phyloP scores from a whole-genome alignment of 163 green algal species.

The Scenedesmus sp. region DNA sequence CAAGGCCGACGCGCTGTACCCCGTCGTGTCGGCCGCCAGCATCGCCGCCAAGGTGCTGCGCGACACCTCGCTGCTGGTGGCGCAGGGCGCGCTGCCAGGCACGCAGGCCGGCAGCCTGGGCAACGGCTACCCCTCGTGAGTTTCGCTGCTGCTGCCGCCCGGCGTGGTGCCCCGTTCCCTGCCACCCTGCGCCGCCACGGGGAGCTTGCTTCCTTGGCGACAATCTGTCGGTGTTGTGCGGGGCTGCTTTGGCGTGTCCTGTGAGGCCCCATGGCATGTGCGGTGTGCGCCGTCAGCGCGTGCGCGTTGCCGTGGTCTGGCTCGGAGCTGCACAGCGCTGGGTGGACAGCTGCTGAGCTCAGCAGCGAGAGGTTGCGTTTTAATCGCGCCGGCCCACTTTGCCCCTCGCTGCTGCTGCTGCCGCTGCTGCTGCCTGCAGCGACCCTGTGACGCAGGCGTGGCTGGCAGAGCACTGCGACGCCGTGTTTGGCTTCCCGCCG shows the following conservation, averaged over 20 bases:
- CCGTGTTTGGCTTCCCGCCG: conserved; percentile 88
- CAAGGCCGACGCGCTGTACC: conserved; percentile 95
- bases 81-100: neutral
- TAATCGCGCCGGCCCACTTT: too few relatives aligned
- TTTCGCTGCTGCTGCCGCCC: neutral
- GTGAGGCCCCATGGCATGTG: too few relatives aligned
- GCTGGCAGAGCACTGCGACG: conserved; percentile 80
- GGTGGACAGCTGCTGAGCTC: too few relatives aligned
- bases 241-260: too few relatives aligned
- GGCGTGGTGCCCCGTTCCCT: too few relatives aligned
- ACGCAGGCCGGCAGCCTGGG: conserved; percentile 1
- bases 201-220: too few relatives aligned
- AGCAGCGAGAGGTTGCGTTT: too few relatives aligned
- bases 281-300: too few relatives aligned
- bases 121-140: conserved; percentile 35
- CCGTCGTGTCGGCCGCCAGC: conserved; percentile 93
- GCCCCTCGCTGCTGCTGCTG: conserved; percentile 16
- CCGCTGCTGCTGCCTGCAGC: conserved; percentile 44
- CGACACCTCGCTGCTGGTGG: conserved; percentile 59
- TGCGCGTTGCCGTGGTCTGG: too few relatives aligned
- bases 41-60: conserved; percentile 94
- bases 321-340: too few relatives aligned
- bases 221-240: too few relatives aligned
- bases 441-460: conserved; percentile 89
- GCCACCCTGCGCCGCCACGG: too few relatives aligned